Evolutionary conservation across 2,329 filamentous ascomycete genomes (phyloP).

Genomic region (Sporothrix protearum): DNA sequence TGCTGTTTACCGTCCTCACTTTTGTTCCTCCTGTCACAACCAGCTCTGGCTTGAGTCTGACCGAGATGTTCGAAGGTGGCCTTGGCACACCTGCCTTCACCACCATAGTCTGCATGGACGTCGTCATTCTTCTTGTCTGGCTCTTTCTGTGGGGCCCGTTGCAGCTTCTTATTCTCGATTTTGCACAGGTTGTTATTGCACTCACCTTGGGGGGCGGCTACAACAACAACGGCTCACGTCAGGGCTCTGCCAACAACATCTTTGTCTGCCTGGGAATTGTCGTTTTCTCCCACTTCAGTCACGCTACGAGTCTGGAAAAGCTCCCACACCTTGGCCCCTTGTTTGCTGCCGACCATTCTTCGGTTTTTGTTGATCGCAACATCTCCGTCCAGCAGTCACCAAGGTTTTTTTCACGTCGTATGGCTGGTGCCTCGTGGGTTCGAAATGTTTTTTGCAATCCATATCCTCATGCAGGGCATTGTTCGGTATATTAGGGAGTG

Average conservation of each 20-base stretch:
- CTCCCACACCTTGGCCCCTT: conserved; percentile 41
- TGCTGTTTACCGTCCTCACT: conserved; percentile 86
- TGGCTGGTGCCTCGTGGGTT: conserved; percentile 61
- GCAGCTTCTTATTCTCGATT: conserved; percentile 82
- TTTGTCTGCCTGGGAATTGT: conserved; percentile 69
- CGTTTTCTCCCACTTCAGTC: conserved; percentile 50
- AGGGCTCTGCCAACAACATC: conserved; percentile 67
- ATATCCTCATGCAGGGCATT: conserved; percentile 70
- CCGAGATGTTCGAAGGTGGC: conserved; percentile 86
- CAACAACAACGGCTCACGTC: conserved; percentile 49
- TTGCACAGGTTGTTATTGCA: conserved; percentile 90
- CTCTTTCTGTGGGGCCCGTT: conserved; percentile 82
- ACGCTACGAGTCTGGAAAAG: conserved; percentile 44
- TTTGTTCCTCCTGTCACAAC: conserved; percentile 82
- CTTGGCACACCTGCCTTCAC: conserved; percentile 81
- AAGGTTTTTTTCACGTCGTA: conserved; percentile 50
- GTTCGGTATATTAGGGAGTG: conserved; percentile 67
- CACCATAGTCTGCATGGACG: conserved; percentile 79
- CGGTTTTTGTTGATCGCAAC: conserved; percentile 43
- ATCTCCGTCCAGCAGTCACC: conserved; percentile 47
- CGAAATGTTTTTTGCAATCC: conserved; percentile 66
- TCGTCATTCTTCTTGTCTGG: conserved; percentile 79
- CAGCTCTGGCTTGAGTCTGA: conserved; percentile 75
- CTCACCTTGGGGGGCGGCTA: conserved; percentile 80
- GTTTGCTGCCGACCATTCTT: conserved; percentile 33